Evolutionary conservation across 768 basidiomycete species (phyloP), one percentile per base, ranked within the genome.

Genomic region (Exidia glandulosa): DNA sequence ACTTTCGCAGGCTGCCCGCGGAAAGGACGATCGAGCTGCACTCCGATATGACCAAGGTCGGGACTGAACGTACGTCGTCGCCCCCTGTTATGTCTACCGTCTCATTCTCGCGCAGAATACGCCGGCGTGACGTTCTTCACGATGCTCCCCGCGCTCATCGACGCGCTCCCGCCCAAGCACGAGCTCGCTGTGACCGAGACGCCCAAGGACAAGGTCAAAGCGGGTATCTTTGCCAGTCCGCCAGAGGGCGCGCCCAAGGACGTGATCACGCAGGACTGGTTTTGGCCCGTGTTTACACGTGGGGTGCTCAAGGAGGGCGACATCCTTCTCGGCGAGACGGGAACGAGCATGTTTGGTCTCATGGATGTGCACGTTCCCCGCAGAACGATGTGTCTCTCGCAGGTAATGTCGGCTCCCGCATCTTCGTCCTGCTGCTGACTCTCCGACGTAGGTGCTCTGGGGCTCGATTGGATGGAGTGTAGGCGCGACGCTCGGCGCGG

Each of bases 401-500:
- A 54, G 50, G 30, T 54, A 10, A n/a, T 50, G 23, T 48, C n/a
- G 27, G 36, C 32, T 2, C 27, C 2, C 63, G 89, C 87, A 86
- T 89, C 50, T 25, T 16, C 34, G 0, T 29, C 3, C 34, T 10
- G 33, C 3, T 12, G 13, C 58, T 33, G 13, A n/a, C 33, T 7
- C 45, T 3, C 3, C 45, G 52, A 81, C 83, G 87, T 3, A 94
- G 72, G 83, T 95, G 57, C 73, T 96, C 4, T 96, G 89, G 86
- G 94, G 94, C 56, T 87, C 86, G 61, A 96, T 97, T 64, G 94
- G 94, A 0, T 96, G 87, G 86, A 83, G 87, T 19, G 83, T 88
- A 41, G 90, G 90, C 75, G 70, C 74, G 76, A 79, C 81, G 19
- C 79, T 94, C 0, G 92, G 93, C 32, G 87, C 86, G 5, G 87